Base-by-base conservation (phyloP, 345 rosid genomes). In the Sisymbrium irio region DNA sequence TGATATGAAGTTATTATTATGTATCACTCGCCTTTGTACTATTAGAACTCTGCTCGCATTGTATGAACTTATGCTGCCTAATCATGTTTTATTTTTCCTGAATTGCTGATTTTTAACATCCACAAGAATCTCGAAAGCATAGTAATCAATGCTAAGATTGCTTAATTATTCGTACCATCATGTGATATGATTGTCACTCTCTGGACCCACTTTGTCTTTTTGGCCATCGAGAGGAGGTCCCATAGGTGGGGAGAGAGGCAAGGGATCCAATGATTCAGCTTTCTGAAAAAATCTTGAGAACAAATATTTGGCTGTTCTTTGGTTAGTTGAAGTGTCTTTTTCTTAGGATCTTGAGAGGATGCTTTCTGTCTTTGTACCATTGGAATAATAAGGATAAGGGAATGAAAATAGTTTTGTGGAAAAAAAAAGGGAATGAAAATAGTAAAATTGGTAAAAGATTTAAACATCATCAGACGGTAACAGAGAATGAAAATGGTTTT, bases 1-100 rank as follows among this genome's bases (percentile, higher is more conserved):
- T 73, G 80, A 71, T 63, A 64, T 50, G 82, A 79, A 77, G 78
- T 80, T 81, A 74, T 80, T 84, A 77, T 85, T 72, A 84, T 72
- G 82, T 81, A 62, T 71, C 76, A 37, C 70, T 77, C 73, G 77
- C 77, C 76, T 78, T 67, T 83, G 71, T 68, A 80, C 45, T 80
- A 40, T 66, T 71, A 63, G 82, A 82, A 44, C 77, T 81, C 71
- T 77, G 77, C 73, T 76, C 51, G 74, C 75, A 73, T 79, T 17
- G 78, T 74, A 72, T 84, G 88, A 81, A 86, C 77, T 64, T 69
- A 71, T 39, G 67, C 32, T 69, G 53, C 72, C 67, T 77, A 77
- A 77, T 71, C 51, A 71, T 59, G 42, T 69, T 62, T 45, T 35
- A 5, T 59, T 49, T 15, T 12, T 9, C 35, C 9, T 20, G 54